Evolutionary conservation across 306 rosid genomes (phyloP), one percentile per base, ranked within the genome.

Genomic region (Cercis canadensis): DNA sequence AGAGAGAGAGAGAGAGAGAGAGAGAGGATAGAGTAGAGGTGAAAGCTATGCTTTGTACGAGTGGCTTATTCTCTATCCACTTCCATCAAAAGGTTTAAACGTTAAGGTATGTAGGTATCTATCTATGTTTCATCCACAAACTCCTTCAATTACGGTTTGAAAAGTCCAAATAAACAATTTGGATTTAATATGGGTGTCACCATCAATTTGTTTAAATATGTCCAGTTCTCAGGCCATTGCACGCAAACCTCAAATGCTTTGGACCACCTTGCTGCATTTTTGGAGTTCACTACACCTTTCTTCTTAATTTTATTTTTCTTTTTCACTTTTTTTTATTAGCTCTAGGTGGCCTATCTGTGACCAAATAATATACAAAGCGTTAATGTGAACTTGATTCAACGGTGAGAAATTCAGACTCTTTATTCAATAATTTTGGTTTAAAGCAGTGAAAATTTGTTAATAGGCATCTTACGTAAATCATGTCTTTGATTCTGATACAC

Each of bases 81-180:
- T 9, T 29, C 10, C 43, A 3, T 6, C 55, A 19, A 54, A 55
- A 24, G 14, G 11, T 52, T 44, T 32, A 4, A 49, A 43, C 15
- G 49, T 2, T 10, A 12, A 43, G 14, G 49, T 37, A 11, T 43
- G 6, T 37, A 5, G n/a, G 15, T 0, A 11, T 2, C 0, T 11
- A 2, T 11, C 0, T 43, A 43, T 37, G 34, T 50, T 57, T 15
- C 70, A 24, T 70, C 81, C 73, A 82, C 59, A 82, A 69, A 31
- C 78, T 65, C 83, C 73, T 70, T 5, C 62, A 78, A 32, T 69
- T 78, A 40, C 80, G 58, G 74, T 68, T 71, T 78, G 57, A 67
- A 68, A 79, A 37, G 19, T 57, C 76, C 73, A 66, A 78, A 78
- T 44, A 13, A 31, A 19, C 4, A 10, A 17, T 50, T 78, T 57